Conservation (phyloP, 2,329 filamentous ascomycete species). For the Parastagonospora avenae region DNA sequence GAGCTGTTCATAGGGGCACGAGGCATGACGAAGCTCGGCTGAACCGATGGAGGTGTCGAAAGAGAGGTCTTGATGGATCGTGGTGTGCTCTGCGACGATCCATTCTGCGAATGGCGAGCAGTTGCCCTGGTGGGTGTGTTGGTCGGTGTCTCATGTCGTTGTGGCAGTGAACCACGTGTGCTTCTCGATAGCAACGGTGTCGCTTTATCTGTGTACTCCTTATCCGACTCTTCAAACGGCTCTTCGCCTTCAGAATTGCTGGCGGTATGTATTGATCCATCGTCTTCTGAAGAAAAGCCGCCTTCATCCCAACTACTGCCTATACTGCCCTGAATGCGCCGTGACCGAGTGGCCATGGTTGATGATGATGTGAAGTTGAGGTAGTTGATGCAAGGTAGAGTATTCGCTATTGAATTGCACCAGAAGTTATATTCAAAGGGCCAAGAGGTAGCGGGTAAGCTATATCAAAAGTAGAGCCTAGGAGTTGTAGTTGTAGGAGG, state of each 20-base stretch:
- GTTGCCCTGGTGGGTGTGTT: conserved; percentile 13
- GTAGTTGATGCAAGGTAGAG: background rate
- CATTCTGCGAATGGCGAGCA: conserved; percentile 18
- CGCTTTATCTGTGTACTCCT: conserved; percentile 17
- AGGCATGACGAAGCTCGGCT: conserved; percentile 53
- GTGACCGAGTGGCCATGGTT: conserved; percentile 24
- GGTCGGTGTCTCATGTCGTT: conserved; percentile 12
- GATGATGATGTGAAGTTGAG: background rate
- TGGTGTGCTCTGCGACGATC: conserved; percentile 8
- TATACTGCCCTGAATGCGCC: conserved; percentile 30
- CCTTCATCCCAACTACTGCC: conserved; percentile 44
- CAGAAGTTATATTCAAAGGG: background rate
- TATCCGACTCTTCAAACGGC: conserved; percentile 27
- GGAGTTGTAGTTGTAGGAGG: conserved; percentile 16
- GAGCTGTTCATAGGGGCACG: conserved; percentile 28
- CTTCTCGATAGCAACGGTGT: conserved; percentile 19
- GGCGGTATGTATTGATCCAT: conserved; percentile 30
- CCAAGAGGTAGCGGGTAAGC: background rate
- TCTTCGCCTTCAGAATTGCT: conserved; percentile 32
- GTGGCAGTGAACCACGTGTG: conserved; percentile 8
- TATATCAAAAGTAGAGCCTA: background rate
- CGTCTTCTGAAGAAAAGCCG: conserved; percentile 34
- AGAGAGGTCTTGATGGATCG: conserved; percentile 14
- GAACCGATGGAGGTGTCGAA: conserved; percentile 24
- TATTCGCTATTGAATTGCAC: background rate